Base-by-base conservation (phyloP, 495 filamentous ascomycete genomes). In the Chlorociboria aeruginascens region DNA sequence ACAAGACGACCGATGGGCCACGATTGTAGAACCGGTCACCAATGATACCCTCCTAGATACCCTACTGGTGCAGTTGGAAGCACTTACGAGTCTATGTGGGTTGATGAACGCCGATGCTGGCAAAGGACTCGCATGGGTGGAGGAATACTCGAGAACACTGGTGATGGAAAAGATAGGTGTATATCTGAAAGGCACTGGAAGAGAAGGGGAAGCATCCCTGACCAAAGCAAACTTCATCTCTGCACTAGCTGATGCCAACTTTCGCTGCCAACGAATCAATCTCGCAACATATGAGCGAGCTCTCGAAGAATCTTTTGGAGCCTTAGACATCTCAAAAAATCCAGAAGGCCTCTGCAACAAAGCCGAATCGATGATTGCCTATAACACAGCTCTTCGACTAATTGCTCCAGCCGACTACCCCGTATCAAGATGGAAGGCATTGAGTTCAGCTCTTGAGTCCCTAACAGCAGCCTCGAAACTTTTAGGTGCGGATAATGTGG, bases 11-110 rank as follows among this genome's bases (percentile, higher is more conserved):
- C 68, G 77, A 56, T 82, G 78, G 77, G 79, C 72, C 13, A 69
- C 69, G 1, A 69, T 86, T 31, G 65, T 77, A 8, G 74, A 79
- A 43, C 78, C 80, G 0, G 65, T 82, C 14, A 82, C 79, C 2
- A 71, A 76, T 31, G 66, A 71, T 29, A 72, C 78, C 1, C 68
- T 86, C 1, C 69, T 83, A 1, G 82, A 86, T 37, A 84, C 80
- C 1, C 68, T 73, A 2, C 61, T 80, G 28, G 80, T 81, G 10
- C 76, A 81, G 51, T 51, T 85, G 10, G 72, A 73, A 30, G 69
- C 78, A 1, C 54, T 85, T 46, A 74, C 76, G 2, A 63, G 67
- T 0, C 55, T 83, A 7, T 79, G 73, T 54, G 68, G 68, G 37
- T 56, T 83, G 14, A 57, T 71, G 17, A 39, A 39, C 48, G 64